Percentiles rank a stretch among this genome's conserved stretches.
Conservation (phyloP, 2,329 filamentous ascomycete genomes). For the Phialophora tarda region DNA sequence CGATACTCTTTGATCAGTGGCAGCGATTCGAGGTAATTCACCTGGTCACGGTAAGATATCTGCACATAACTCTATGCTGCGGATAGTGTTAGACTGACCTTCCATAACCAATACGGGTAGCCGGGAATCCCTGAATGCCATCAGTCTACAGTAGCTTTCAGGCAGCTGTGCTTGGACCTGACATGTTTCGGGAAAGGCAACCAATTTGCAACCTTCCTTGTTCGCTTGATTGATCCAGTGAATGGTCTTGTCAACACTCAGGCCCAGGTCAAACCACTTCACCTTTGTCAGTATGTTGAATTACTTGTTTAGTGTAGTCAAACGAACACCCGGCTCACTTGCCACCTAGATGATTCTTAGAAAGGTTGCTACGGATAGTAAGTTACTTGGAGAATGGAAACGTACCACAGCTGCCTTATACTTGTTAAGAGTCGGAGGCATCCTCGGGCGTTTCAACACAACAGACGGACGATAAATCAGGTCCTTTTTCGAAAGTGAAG, state of each 20-base stretch:
- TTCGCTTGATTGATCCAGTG: conserved; percentile 1
- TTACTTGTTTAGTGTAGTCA: no score
- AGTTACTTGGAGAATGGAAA: no score
- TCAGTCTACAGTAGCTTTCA: background rate
- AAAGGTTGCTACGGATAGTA: no score
- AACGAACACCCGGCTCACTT: no score
- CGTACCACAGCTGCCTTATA: conserved; percentile 5
- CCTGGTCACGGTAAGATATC: no score
- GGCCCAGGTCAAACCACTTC: background rate
- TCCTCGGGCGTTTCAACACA: no score
- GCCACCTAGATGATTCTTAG: no score
- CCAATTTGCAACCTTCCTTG: conserved; percentile 4
- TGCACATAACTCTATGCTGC: no score
- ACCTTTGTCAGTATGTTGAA: background rate
- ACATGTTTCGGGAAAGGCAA: conserved; percentile 11
- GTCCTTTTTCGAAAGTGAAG: no score
- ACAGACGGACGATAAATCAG: no score
- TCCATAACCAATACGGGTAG: conserved; percentile 5
- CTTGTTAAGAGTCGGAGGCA: conserved; percentile 39
- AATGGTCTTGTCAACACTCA: conserved; percentile 1
- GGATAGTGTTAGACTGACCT: background rate
- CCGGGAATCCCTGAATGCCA: background rate
- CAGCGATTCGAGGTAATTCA: background rate
- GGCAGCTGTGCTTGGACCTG: background rate
- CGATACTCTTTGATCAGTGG: background rate